A percentile compares a stretch with the other conserved stretches of the same genome.
Conservation (phyloP, 1,139 yeast species). For the Kluyveromyces marxianus region DNA sequence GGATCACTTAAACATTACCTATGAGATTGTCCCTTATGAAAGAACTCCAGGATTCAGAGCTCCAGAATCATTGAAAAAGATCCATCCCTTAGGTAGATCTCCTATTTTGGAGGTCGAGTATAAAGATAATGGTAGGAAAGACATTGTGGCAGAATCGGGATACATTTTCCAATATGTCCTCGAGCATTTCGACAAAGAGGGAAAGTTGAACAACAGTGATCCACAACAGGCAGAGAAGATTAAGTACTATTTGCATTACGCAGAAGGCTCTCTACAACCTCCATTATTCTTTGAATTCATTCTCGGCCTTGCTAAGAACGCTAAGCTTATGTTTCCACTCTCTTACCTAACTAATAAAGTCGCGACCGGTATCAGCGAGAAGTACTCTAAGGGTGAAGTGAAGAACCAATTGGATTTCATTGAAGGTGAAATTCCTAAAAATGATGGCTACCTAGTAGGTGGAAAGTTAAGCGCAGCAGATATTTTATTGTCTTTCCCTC, state of each 20-base stretch:
- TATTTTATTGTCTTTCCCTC: slow-evolving; percentile 43
- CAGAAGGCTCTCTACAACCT: slow-evolving; percentile 53
- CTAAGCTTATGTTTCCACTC: slow-evolving; percentile 42
- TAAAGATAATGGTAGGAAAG: slow-evolving; percentile 25
- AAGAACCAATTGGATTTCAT: slow-evolving; percentile 36
- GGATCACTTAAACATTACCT: slow-evolving; percentile 45
- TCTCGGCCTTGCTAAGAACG: slow-evolving; percentile 34
- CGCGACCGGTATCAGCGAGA: slow-evolving; percentile 39
- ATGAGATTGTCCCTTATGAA: slow-evolving; percentile 43
- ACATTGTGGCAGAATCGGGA: slow-evolving; percentile 41
- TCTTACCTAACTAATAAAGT: slow-evolving; percentile 37
- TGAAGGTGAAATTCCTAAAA: slow-evolving; percentile 35
- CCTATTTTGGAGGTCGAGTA: slow-evolving; percentile 51
- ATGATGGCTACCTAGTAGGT: slow-evolving; percentile 48
- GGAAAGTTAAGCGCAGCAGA: slow-evolving; percentile 54
- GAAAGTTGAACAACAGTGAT: slow-evolving; percentile 27
- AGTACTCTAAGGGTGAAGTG: slow-evolving; percentile 39
- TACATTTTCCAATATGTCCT: slow-evolving; percentile 40
- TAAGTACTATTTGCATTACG: slow-evolving; percentile 46
- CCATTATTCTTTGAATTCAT: slow-evolving; percentile 39
- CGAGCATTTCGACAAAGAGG: slow-evolving; percentile 35
- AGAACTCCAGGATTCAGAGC: slow-evolving; percentile 38
- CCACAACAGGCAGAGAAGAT: slow-evolving; percentile 36
- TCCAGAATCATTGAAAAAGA: slow-evolving; percentile 38
- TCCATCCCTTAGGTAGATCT: slow-evolving; percentile 52